phyloP scores from a whole-genome alignment of 257 asterid species.

The Scutellaria minor region DNA sequence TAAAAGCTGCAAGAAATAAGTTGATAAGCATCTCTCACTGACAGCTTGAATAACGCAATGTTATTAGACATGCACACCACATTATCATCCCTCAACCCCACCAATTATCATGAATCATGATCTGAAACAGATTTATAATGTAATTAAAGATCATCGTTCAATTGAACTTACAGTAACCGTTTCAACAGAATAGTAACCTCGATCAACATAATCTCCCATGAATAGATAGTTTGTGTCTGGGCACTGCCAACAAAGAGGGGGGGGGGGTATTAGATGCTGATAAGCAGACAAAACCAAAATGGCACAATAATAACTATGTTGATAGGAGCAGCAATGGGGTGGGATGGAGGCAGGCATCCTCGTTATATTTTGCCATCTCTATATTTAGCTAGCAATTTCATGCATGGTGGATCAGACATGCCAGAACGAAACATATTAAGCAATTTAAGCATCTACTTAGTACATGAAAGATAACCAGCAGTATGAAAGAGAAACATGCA shows the following conservation, averaged over 20 bases:
- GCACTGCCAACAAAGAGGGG: conserved; percentile 48
- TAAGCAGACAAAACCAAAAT: background rate
- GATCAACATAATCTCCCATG: conserved; percentile 78
- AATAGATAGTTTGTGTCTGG: conserved; percentile 72
- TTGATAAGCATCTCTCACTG: conserved; percentile 32
- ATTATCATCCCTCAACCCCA: background rate
- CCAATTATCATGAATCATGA: conserved; percentile 17
- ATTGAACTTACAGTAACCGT: conserved; percentile 65
- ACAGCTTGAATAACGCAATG: background rate
- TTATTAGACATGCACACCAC: no score
- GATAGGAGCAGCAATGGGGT: no score
- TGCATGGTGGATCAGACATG: conserved; percentile 20
- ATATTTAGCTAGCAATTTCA: background rate
- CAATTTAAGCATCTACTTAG: conserved; percentile 4
- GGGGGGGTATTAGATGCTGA: conserved; percentile 22
- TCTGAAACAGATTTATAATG: conserved; percentile 9
- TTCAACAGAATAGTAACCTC: conserved; percentile 76
- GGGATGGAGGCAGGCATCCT: no score
- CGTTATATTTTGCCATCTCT: no score
- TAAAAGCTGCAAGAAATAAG: conserved; percentile 56
- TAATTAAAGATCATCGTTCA: background rate
- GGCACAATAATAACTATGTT: background rate
- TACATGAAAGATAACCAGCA: conserved; percentile 13
- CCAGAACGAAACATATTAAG: background rate
- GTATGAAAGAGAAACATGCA: conserved; percentile 22